Evolutionary conservation across 306 rosid genomes (phyloP).

Genomic region (Castanea mollissima): DNA sequence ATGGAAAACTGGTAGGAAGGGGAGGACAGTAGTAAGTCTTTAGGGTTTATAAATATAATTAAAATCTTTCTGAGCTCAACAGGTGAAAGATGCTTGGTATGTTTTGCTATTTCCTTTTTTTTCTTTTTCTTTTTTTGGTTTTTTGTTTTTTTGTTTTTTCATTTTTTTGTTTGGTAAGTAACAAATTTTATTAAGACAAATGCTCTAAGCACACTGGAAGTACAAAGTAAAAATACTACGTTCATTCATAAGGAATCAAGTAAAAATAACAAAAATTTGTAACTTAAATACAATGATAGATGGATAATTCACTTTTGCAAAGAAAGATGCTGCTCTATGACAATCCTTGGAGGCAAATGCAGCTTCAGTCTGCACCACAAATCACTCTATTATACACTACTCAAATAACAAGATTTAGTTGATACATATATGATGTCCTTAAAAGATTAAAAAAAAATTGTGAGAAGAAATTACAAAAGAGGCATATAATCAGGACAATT

Average conservation of each 20-base stretch:
- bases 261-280: conserved; percentile 15
- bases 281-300: conserved; percentile 25
- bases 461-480: not conserved
- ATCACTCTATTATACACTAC: conserved; percentile 29
- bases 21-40: not conserved
- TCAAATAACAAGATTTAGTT: not conserved
- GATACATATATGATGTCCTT: not conserved
- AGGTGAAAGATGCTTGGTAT: not conserved
- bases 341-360: conserved; percentile 82
- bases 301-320: conserved; percentile 69
- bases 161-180: too few species aligned
- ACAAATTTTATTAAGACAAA: too few species aligned
- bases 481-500: conserved; percentile 10
- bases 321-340: conserved; percentile 89
- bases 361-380: conserved; percentile 85
- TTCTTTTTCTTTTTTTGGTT: too few species aligned
- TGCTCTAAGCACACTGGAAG: too few species aligned
- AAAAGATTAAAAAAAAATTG: not conserved
- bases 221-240: not conserved
- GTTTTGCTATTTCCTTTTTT: not conserved
- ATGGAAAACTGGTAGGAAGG: not conserved
- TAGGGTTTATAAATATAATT: conserved; percentile 11
- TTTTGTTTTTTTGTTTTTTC: too few species aligned
- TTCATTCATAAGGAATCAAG: conserved; percentile 2
- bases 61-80: not conserved